These are phyloP conservation scores for Phytophthora fragariae DNA, from an alignment of 352 stramenopile genomes.

Conservation along the genomic window DNA sequence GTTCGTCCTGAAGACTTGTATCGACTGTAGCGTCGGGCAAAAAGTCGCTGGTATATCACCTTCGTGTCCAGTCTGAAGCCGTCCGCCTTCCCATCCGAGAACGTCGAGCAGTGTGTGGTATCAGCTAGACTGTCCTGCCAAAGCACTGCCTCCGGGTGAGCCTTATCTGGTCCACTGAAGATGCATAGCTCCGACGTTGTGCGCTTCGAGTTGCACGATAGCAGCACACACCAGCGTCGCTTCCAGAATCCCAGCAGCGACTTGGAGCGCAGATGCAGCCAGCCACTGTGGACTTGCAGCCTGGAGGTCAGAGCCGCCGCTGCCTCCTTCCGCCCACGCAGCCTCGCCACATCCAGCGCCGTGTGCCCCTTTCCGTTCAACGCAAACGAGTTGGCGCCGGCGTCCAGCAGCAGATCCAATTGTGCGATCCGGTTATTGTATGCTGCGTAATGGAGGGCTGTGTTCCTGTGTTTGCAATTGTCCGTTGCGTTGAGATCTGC, in stretches of 20 bases:
- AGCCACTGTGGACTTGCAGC: constrained; percentile 61
- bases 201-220: constrained; percentile 58
- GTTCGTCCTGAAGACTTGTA: constrained; percentile 45
- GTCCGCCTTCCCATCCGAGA: constrained; percentile 40
- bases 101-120: constrained; percentile 30
- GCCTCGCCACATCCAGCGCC: constrained; percentile 64
- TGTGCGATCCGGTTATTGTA: constrained; percentile 57
- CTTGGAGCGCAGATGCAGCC: constrained; percentile 55
- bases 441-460: constrained; percentile 75
- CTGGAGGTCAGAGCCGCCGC: constrained; percentile 55
- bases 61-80: constrained; percentile 52
- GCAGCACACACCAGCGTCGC: constrained; percentile 63
- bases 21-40: constrained; percentile 36
- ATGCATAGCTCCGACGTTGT: constrained; percentile 62
- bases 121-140: constrained; percentile 46
- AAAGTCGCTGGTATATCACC: constrained; percentile 48
- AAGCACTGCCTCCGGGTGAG: constrained; percentile 53
- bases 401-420: constrained; percentile 64
- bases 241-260: constrained; percentile 63
- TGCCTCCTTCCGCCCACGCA: constrained; percentile 53
- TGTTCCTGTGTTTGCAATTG: constrained; percentile 52
- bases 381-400: constrained; percentile 51
- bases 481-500: constrained; percentile 53
- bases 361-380: constrained; percentile 69
- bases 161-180: constrained; percentile 48